These are phyloP conservation scores for Thermothielavioides terrestris DNA, from an alignment of 495 filamentous ascomycete species.

Conservation along the genomic window DNA sequence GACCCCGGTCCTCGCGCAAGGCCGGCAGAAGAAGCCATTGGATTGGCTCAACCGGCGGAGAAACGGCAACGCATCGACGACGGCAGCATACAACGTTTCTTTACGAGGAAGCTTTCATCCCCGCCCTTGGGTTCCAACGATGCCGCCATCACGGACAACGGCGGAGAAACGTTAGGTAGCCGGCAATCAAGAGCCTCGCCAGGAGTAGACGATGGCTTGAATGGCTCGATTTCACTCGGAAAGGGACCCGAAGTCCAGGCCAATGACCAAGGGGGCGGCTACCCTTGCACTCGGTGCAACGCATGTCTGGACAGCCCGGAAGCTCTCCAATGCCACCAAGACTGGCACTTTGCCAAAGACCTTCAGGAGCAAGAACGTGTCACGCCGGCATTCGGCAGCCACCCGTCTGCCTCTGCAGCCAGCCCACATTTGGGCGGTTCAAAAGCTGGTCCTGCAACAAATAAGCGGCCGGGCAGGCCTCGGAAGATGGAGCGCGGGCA, in stretches of 20 bases:
- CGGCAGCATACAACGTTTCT: constrained; percentile 51
- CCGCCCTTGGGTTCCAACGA: constrained; percentile 25
- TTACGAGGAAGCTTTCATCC: constrained; percentile 32
- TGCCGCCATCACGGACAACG: constrained; percentile 15
- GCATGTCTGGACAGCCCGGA: constrained; percentile 43
- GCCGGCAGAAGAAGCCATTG: constrained; percentile 4
- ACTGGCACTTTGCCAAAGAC: constrained; percentile 94
- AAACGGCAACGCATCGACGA: constrained; percentile 48
- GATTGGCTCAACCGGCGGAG: constrained; percentile 31
- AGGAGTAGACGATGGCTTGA: constrained; percentile 1
- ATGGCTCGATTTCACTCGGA: constrained; percentile 1
- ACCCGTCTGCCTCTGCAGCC: constrained; percentile 22
- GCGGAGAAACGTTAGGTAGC: constrained; percentile 20
- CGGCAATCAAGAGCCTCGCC: constrained; percentile 6
- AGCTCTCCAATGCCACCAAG: constrained; percentile 68
- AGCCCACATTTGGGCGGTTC: constrained; percentile 15
- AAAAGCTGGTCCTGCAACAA: constrained; percentile 26
- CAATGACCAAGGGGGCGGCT: constrained; percentile 35
- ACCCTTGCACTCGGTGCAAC: constrained; percentile 60
- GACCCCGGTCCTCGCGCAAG: constrained; percentile 19
- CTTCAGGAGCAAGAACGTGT: constrained; percentile 54
- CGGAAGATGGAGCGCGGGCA: constrained; percentile 67
- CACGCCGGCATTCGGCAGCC: constrained; percentile 34
- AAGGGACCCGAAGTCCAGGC: constrained; percentile 13
- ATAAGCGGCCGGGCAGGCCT: constrained; percentile 23